These are phyloP conservation scores for Streptanthus diversifolius DNA, from an alignment of 345 rosid genomes.

Conservation along the genomic window DNA sequence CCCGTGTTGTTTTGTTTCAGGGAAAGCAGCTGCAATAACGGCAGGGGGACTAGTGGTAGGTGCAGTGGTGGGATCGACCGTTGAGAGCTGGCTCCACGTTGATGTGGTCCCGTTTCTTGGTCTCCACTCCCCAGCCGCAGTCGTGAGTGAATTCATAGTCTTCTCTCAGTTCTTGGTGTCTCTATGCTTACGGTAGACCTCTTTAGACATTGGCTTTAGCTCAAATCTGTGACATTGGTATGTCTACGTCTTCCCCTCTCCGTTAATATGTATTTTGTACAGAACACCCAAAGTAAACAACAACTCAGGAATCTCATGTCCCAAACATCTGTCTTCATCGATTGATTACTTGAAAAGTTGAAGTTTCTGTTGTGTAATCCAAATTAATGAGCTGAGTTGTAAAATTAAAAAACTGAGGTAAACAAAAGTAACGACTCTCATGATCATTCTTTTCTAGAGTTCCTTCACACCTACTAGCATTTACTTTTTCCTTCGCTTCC, in stretches of 20 bases:
- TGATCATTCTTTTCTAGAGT: background rate
- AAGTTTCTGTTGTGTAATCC: slow-evolving; percentile 8
- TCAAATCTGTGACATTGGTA: slow-evolving; percentile 16
- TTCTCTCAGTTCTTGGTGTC: slow-evolving; percentile 85
- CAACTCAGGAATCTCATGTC: background rate
- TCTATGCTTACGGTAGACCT: slow-evolving; percentile 61
- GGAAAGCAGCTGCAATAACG: slow-evolving; percentile 82
- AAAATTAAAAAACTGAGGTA: background rate
- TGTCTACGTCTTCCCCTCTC: slow-evolving; percentile 8
- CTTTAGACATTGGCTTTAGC: slow-evolving; percentile 15
- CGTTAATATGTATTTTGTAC: slow-evolving; percentile 32
- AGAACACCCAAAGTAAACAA: slow-evolving; percentile 26
- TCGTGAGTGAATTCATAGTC: slow-evolving; percentile 80
- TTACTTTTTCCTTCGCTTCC: background rate
- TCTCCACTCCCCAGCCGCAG: slow-evolving; percentile 75
- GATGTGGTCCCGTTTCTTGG: slow-evolving; percentile 89
- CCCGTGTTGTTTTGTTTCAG: slow-evolving; percentile 41
- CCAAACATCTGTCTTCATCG: background rate
- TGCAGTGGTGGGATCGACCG: slow-evolving; percentile 86
- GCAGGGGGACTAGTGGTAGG: slow-evolving; percentile 94
- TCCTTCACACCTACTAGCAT: slow-evolving; percentile 1
- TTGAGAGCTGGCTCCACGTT: slow-evolving; percentile 93
- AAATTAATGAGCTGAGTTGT: slow-evolving; percentile 10
- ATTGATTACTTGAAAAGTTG: background rate
- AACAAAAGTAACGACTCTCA: background rate